These are phyloP conservation scores for Suillus bovinus DNA, from an alignment of 768 basidiomycete genomes.

Conservation along the genomic window DNA sequence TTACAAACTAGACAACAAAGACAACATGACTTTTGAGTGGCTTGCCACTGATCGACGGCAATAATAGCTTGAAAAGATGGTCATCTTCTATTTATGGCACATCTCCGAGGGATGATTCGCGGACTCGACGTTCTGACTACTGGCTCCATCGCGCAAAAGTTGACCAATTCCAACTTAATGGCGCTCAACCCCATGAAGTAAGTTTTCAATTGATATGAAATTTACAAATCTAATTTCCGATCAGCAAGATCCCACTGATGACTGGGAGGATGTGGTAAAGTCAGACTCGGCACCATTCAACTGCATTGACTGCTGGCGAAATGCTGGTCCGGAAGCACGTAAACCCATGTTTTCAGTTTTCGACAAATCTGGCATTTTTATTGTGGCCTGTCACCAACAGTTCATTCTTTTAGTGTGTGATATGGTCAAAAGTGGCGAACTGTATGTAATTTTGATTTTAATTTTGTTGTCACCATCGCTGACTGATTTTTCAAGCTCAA, in stretches of 20 bases:
- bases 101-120: not conserved
- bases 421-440: slow-evolving; percentile 3
- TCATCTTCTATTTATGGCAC: not conserved
- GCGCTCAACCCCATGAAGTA: not conserved
- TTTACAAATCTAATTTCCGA: not conserved
- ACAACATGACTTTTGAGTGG: not conserved
- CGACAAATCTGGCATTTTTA: not conserved
- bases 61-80: slow-evolving; percentile 6
- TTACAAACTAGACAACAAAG: slow-evolving; percentile 9
- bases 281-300: not conserved
- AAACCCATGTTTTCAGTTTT: slow-evolving; percentile 4
- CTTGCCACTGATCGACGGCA: slow-evolving; percentile 5
- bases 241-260: not conserved
- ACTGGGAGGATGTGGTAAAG: not conserved
- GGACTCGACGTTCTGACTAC: not conserved
- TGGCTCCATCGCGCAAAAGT: not conserved
- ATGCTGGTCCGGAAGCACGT: not conserved
- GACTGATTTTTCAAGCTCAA: no score
- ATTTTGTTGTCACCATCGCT: not conserved
- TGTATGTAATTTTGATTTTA: not conserved
- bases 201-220: not conserved
- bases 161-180: not conserved
- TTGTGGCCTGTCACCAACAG: not conserved
- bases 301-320: not conserved
- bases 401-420: not conserved